These are phyloP conservation scores for Umbellularia californica DNA, from an alignment of 164 flowering plant genomes.

Conservation along the genomic window DNA sequence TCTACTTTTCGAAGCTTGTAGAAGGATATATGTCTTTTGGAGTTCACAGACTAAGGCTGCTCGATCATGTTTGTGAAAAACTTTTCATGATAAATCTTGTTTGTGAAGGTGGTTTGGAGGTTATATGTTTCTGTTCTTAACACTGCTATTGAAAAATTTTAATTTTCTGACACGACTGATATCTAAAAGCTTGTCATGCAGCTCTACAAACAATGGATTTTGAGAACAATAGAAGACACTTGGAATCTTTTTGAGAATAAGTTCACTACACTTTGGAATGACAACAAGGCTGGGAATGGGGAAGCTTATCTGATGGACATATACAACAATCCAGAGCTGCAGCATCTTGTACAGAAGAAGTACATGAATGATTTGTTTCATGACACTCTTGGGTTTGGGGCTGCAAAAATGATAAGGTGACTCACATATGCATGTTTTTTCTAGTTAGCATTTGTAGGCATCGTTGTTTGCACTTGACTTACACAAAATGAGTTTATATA, in stretches of 20 bases:
- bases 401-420: slow-evolving; percentile 98
- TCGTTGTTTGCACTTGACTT: not conserved
- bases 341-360: slow-evolving; percentile 41
- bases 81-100: no score
- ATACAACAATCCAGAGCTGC: slow-evolving; percentile 64
- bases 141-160: not conserved
- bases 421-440: not conserved
- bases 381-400: slow-evolving; percentile 92
- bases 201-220: slow-evolving; percentile 79
- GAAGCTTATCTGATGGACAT: slow-evolving; percentile 85
- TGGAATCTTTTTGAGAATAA: slow-evolving; percentile 84
- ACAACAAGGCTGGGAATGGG: slow-evolving; percentile 72
- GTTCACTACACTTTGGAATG: slow-evolving; percentile 69
- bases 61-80: no score
- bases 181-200: slow-evolving; percentile 22
- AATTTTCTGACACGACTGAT: not conserved
- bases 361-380: slow-evolving; percentile 69
- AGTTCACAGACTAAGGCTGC: no score
- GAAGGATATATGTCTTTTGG: no score
- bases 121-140: no score
- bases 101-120: no score
- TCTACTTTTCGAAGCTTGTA: no score
- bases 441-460: not conserved
- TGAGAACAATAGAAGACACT: slow-evolving; percentile 61
- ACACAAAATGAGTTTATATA: not conserved